phyloP scores from a whole-genome alignment of 192 early-diverging fungal species.

The Gorgonomyces haynaldii region DNA sequence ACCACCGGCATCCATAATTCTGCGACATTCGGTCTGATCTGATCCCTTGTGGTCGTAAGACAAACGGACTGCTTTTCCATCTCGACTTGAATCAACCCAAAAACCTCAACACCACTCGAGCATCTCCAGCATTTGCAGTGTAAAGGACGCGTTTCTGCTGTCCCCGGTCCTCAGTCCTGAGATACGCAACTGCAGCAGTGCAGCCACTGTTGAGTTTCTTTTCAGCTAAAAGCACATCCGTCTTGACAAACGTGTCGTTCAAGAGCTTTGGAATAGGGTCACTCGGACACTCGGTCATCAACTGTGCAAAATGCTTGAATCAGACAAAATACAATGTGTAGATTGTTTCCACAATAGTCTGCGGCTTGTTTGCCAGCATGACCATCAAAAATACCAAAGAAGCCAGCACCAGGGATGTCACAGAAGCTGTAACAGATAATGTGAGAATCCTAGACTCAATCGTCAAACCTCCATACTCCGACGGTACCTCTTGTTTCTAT shows the following conservation, averaged over 20 bases:
- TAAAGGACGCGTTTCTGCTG: slow-evolving; percentile 65
- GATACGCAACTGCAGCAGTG: slow-evolving; percentile 77
- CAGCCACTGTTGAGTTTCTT: slow-evolving; percentile 79
- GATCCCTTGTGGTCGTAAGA: slow-evolving; percentile 99
- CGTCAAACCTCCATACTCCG: slow-evolving; percentile 79
- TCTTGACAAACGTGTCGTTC: slow-evolving; percentile 68
- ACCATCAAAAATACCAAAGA: slow-evolving; percentile 95
- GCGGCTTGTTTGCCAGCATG: slow-evolving; percentile 93
- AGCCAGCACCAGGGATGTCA: slow-evolving; percentile 65
- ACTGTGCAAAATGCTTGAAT: slow-evolving; percentile 52
- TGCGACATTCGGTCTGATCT: slow-evolving; percentile 74
- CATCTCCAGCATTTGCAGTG: slow-evolving; percentile 96
- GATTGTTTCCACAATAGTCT: slow-evolving; percentile 86
- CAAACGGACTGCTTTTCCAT: slow-evolving; percentile 69
- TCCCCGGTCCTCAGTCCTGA: slow-evolving; percentile 38
- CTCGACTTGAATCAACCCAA: slow-evolving; percentile 37
- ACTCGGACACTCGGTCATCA: slow-evolving; percentile 40
- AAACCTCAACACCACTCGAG: slow-evolving; percentile 81
- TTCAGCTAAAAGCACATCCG: slow-evolving; percentile 67
- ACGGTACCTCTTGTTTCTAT: slow-evolving; percentile 80
- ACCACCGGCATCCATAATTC: slow-evolving; percentile 87
- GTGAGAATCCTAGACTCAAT: slow-evolving; percentile 65
- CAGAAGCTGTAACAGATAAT: slow-evolving; percentile 72
- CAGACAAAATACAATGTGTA: slow-evolving; percentile 52
- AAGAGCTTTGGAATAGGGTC: slow-evolving; percentile 66